Evolutionary conservation across 345 rosid genomes (phyloP), one percentile per base, ranked within the genome.

Genomic region (Dipteronia sinensis): DNA sequence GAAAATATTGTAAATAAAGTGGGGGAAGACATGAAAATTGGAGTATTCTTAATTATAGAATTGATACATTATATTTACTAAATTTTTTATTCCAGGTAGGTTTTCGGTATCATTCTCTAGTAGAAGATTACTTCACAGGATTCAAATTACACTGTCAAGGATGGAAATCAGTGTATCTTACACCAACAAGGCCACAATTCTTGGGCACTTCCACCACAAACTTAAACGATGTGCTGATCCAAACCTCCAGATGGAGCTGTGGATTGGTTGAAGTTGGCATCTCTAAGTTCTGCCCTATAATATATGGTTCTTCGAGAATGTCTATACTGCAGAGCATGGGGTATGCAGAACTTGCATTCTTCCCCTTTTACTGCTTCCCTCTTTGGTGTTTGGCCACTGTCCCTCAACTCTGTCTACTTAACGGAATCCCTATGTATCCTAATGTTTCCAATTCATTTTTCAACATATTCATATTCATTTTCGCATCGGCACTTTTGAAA

Each of bases 221-320:
- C 59, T 79, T 88, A 1, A 79, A 58, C 19, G 89, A 83, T 46
- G 0, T 34, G 23, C 25, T 81, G 49, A 25, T 66, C 74, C 90
- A 89, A 42, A 53, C 66, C 42, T 82, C 63, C 4, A 83, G 92
- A 85, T 89, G 90, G 90, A 7, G 22, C 34, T 44, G 79, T 3
- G 92, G 90, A 34, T 16, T 82, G 19, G 1, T 65, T 25, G 67
- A 76, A 40, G 80, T 87, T 1, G 76, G 27, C 7, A 4, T 87
- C 53, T 87, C 92, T 16, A 85, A 58, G 61, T 89, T 74, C 56
- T 71, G 84, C 67, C 91, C 91, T 17, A 75, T 88, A n/a, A 49
- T 85, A 15, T 85, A 88, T 56, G 87, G 89, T 2, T 34, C 76
- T 1, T 23, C 3, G 9, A 85, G 76, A 38, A 78, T 83, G 82